Percentiles rank a stretch among this genome's conserved stretches.
phyloP scores from a whole-genome alignment of 176 grass and related monocot genomes.

The sorghum (Sorghum bicolor) region Sorghum_bicolor_NCBIv3 NC_012870.2:6462501-6463000 shows the following conservation, averaged over 20 bases:
- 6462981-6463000: no score
- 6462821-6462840: no score
- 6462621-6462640: no score
- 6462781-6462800: background rate
- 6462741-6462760: background rate
- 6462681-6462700: background rate
- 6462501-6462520: background rate
- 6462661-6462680: background rate
- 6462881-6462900: no score
- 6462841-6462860: background rate
- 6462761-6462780: background rate
- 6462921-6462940: no score
- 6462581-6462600: background rate
- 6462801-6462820: background rate
- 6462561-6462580: slow-evolving; percentile 42
- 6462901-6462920: no score
- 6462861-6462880: no score
- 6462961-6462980: no score
- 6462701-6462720: background rate
- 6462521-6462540: background rate
- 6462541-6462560: background rate
- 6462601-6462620: slow-evolving; percentile 10
- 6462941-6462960: no score
- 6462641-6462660: background rate
- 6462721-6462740: background rate